Evolutionary conservation across 2,329 filamentous ascomycete genomes (phyloP), one percentile per base, ranked within the genome.

Genomic region (Scytalidium lignicola): DNA sequence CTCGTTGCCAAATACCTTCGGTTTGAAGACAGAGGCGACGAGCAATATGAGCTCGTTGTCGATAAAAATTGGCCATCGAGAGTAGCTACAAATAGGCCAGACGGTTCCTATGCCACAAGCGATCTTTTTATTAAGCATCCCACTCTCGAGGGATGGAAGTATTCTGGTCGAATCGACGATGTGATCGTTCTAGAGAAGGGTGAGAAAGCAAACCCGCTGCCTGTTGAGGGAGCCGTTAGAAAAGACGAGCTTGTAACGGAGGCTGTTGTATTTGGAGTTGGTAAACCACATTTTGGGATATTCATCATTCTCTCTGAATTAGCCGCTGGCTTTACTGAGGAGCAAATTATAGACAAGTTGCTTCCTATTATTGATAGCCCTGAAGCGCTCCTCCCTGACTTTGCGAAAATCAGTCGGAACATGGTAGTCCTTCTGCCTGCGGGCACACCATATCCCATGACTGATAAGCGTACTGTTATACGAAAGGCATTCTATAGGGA

Each of bases 261-360:
- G 47, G 74, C 73, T 0, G 66, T 80, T 3, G 73, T 80, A 0
- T 82, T 82, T 51, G 80, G 80, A 0, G 69, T 72, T 1, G 76
- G 73, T 6, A 71, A 69, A 42, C 67, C 71, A 0, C 67, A 74
- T 21, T 74, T 76, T 0, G 80, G 79, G 1, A 56, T 80, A 5
- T 54, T 82, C 12, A 64, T 83, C 15, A 65, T 83, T 22, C 71
- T 73, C 21, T 68, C 70, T 13, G 70, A 74, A 17, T 62, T 65
- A 2, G 71, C 71, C 1, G 57, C 59, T 0, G 51, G 65, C 0
- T 60, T 77, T 44, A 56, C 67, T 0, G 65, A 74, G 2, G 62
- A 69, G 0, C 69, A 78, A 6, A 65, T 76, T 17, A 57, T 81
- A 0, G 62, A 74, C 1, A 55, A 59, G 0, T 68, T 83, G 1